Percentiles rank a stretch among this genome's conserved stretches.
phyloP scores from a whole-genome alignment of 2,329 filamentous ascomycete species.

The Bipolaris victoriae region DNA sequence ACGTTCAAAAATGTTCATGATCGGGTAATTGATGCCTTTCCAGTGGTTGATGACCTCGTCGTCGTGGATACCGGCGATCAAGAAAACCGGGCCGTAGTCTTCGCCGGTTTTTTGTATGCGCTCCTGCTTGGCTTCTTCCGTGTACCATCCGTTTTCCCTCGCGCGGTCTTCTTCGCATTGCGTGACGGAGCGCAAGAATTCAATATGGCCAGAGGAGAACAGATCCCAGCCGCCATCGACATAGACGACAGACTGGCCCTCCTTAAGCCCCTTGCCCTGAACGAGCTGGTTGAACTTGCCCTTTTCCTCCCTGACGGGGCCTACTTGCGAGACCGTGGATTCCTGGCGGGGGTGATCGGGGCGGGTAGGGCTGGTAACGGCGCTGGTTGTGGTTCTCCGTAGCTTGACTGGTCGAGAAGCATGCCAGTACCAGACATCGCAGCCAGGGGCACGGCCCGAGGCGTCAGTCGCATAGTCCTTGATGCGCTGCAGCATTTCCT shows the following conservation, averaged over 20 bases:
- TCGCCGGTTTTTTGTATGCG: conserved; percentile 67
- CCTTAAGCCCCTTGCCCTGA: conserved; percentile 70
- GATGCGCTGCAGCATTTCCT: conserved; percentile 77
- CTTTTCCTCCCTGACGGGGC: conserved; percentile 60
- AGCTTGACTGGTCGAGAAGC: conserved; percentile 55
- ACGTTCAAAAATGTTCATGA: conserved; percentile 99
- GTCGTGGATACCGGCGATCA: conserved; percentile 94
- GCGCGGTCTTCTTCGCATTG: conserved; percentile 74
- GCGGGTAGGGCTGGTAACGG: conserved; percentile 14
- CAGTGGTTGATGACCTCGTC: conserved; percentile 94
- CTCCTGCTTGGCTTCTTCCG: conserved; percentile 66
- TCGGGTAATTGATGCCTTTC: conserved; percentile 98
- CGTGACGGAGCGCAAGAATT: conserved; percentile 82
- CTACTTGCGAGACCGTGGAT: conserved; percentile 46
- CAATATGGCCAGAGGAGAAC: conserved; percentile 96
- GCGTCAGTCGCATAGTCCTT: conserved; percentile 86
- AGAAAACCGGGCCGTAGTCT: conserved; percentile 81
- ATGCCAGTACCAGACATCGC: conserved; percentile 85
- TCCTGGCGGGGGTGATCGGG: conserved; percentile 39
- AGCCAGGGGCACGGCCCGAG: conserved; percentile 76
- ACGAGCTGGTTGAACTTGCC: conserved; percentile 73
- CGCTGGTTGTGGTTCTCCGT: conserved; percentile 42
- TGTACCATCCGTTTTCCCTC: conserved; percentile 74
- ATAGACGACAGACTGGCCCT: conserved; percentile 86
- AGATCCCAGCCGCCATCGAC: conserved; percentile 97